Percentiles rank a stretch among this genome's conserved stretches.
phyloP scores from a whole-genome alignment of 2,329 filamentous ascomycete species.

The Pseudocercospora pini-densiflorae region DNA sequence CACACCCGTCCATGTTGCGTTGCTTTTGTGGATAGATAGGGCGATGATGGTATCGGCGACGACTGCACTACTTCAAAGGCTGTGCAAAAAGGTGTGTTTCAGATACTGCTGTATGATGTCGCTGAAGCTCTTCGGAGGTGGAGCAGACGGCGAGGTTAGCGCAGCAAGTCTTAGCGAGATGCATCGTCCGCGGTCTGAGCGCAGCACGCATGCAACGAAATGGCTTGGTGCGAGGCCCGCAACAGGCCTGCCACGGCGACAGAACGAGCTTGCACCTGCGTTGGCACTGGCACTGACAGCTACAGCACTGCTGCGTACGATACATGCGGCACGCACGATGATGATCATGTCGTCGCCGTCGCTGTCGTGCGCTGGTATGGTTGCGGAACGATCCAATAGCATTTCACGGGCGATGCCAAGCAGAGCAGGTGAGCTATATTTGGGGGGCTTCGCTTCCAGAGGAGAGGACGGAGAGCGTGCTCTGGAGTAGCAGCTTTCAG shows the following conservation, averaged over 20 bases:
- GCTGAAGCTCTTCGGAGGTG: conserved; percentile 6
- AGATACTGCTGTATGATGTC: conserved; percentile 20
- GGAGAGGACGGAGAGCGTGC: background rate
- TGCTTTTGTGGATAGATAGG: conserved; percentile 5
- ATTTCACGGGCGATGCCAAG: background rate
- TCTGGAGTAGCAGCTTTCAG: background rate
- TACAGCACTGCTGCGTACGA: too few species aligned
- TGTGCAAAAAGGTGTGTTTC: conserved; percentile 8
- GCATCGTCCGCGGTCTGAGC: background rate
- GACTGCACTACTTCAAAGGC: background rate
- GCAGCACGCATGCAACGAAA: background rate
- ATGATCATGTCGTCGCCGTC: too few species aligned
- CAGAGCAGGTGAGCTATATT: background rate
- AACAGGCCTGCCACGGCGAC: too few species aligned
- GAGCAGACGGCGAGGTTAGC: background rate
- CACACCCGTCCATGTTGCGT: conserved; percentile 35
- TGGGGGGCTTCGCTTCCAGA: background rate
- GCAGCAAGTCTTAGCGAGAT: conserved; percentile 1
- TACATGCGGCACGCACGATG: too few species aligned
- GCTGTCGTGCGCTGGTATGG: background rate
- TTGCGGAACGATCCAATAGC: background rate
- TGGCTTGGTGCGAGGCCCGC: too few species aligned
- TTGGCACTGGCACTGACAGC: background rate
- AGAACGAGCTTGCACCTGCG: too few species aligned
- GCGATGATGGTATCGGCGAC: conserved; percentile 1